A percentile compares a stretch with the other conserved stretches of the same genome.
Evolutionary conservation across 169 alveolate species (phyloP).

Genomic region (Besnoitia besnoiti): DNA sequence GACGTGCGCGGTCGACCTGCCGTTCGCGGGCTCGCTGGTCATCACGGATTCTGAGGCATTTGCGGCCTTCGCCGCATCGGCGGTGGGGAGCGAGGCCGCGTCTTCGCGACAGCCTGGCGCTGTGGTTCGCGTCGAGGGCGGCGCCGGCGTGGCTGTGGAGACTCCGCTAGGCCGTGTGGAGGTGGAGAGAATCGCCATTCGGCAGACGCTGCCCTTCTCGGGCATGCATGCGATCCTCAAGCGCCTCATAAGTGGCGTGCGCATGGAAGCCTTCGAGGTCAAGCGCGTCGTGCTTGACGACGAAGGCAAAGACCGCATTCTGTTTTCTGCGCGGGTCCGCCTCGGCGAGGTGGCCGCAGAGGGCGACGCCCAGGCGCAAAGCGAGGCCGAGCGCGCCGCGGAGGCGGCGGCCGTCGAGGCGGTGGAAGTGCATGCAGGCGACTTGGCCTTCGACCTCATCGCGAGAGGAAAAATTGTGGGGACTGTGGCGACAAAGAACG

Average conservation of each 20-base stretch:
- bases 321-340: background rate
- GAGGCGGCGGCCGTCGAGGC: background rate
- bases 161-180: conserved; percentile 3
- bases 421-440: conserved; percentile 19
- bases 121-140: conserved; percentile 2
- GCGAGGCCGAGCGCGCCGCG: background rate
- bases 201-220: background rate
- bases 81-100: background rate
- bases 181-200: background rate
- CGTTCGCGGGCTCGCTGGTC: background rate
- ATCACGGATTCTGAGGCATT: background rate
- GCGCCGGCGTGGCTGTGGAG: background rate
- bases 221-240: background rate
- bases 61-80: background rate
- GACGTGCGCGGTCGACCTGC: background rate
- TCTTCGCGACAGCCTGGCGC: background rate
- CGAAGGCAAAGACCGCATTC: background rate
- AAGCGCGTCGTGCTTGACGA: background rate
- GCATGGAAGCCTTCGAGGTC: background rate
- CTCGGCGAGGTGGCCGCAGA: background rate
- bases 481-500: background rate
- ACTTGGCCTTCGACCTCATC: background rate
- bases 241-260: background rate
- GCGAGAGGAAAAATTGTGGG: background rate
- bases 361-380: background rate